These are phyloP conservation scores for Talaromyces sp. DNA, from an alignment of 2,329 filamentous ascomycete species.

Conservation along the genomic window DNA sequence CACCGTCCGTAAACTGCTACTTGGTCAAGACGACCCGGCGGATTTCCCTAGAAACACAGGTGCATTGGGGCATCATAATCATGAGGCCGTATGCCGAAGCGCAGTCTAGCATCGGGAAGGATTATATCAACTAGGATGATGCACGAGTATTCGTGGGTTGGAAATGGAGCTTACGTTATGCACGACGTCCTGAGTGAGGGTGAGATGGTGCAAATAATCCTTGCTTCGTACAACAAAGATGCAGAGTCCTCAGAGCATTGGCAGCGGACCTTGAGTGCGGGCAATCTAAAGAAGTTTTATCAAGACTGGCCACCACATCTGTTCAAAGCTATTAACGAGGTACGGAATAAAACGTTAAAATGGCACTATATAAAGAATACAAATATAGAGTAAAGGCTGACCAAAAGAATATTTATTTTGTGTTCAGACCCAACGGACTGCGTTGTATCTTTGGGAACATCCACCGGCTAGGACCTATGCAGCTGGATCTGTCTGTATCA, in stretches of 20 bases:
- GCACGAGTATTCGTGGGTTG: slow-evolving; percentile 11
- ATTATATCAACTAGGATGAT: slow-evolving; percentile 12
- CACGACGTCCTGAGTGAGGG: background rate
- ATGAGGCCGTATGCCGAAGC: slow-evolving; percentile 11
- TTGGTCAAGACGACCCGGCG: background rate
- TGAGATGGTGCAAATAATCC: background rate
- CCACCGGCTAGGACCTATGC: slow-evolving; percentile 8
- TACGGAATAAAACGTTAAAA: background rate
- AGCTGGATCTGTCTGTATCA: slow-evolving; percentile 24
- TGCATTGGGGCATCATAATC: slow-evolving; percentile 10
- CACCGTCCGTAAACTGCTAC: background rate
- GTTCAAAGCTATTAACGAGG: background rate
- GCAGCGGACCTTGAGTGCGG: slow-evolving; percentile 12
- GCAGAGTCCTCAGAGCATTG: slow-evolving; percentile 8
- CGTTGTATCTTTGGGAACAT: slow-evolving; percentile 18
- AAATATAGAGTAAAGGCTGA: no score
- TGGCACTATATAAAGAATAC: background rate
- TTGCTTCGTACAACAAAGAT: slow-evolving; percentile 10
- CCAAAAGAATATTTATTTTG: background rate
- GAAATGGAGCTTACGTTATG: background rate
- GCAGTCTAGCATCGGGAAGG: slow-evolving; percentile 10
- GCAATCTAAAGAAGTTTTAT: slow-evolving; percentile 12
- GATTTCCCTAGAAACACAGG: slow-evolving; percentile 10
- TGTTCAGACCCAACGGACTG: slow-evolving; percentile 2
- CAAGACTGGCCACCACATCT: slow-evolving; percentile 5